phyloP scores from a whole-genome alignment of 2,329 filamentous ascomycete genomes.

The Teratosphaeriaceae sp. region DNA sequence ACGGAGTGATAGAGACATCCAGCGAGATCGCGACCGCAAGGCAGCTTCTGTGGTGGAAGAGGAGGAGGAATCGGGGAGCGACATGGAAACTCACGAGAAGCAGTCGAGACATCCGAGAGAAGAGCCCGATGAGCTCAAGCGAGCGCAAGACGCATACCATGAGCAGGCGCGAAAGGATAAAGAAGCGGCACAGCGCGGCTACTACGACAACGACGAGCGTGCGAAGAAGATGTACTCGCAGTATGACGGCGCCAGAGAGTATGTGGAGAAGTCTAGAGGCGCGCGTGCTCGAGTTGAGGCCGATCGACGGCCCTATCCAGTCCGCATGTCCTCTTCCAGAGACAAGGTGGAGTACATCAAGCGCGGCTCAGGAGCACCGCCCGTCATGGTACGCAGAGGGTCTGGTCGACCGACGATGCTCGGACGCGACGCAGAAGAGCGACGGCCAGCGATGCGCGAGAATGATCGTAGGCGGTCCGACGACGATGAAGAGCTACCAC shows the following conservation, averaged over 20 bases:
- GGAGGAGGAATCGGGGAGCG: conserved; percentile 28
- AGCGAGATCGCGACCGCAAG: conserved; percentile 33
- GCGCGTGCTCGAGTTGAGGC: conserved; percentile 8
- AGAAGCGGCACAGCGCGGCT: conserved; percentile 18
- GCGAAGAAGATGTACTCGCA: conserved; percentile 21
- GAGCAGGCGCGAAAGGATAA: conserved; percentile 17
- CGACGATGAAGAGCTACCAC: conserved; percentile 11
- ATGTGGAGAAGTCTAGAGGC: conserved; percentile 15
- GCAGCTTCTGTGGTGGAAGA: conserved; percentile 20
- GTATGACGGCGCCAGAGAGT: conserved; percentile 21
- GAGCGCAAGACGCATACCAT: conserved; percentile 17
- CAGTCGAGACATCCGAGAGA: conserved; percentile 12
- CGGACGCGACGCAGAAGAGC: conserved; percentile 14
- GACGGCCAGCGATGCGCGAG: conserved; percentile 16
- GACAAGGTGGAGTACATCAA: conserved; percentile 22
- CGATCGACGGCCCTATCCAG: conserved; percentile 22
- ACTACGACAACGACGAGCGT: conserved; percentile 18
- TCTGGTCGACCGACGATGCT: conserved; percentile 17
- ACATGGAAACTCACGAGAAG: conserved; percentile 20
- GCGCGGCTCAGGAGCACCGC: conserved; percentile 19
- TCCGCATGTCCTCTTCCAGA: conserved; percentile 20
- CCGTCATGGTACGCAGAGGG: conserved; percentile 19
- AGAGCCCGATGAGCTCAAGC: conserved; percentile 18
- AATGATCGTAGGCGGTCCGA: conserved; percentile 19
- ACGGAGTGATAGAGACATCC: conserved; percentile 34